Evolutionary conservation across 805 yeast species (phyloP).

Genomic region (Wickerhamiella sergipiensis): DNA sequence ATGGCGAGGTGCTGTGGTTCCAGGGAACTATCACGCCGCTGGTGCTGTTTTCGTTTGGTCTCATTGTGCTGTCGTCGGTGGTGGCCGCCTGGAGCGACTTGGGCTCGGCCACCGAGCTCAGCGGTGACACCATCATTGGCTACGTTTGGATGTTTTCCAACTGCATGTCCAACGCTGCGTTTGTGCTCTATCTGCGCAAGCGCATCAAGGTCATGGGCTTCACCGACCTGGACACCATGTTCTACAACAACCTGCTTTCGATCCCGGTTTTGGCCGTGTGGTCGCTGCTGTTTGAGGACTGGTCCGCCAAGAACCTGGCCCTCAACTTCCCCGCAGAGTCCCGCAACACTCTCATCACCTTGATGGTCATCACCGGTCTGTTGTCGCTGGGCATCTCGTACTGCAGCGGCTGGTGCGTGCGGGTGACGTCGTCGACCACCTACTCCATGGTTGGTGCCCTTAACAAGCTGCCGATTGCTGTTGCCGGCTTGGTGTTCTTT

Average conservation of each 20-base stretch:
- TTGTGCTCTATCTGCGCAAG: slow-evolving; percentile 91
- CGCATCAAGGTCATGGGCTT: slow-evolving; percentile 94
- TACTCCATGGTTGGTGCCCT: slow-evolving; percentile 99
- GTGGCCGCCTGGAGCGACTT: slow-evolving; percentile 88
- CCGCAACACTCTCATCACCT: slow-evolving; percentile 53
- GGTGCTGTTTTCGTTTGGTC: slow-evolving; percentile 76
- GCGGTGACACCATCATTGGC: slow-evolving; percentile 34
- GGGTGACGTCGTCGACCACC: slow-evolving; percentile 96
- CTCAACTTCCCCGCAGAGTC: slow-evolving; percentile 65
- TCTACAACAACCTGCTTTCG: slow-evolving; percentile 87
- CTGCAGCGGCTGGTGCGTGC: slow-evolving; percentile 99
- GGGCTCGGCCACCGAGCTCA: slow-evolving; percentile 25
- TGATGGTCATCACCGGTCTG: slow-evolving; percentile 86
- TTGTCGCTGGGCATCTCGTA: slow-evolving; percentile 95
- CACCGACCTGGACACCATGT: slow-evolving; percentile 90
- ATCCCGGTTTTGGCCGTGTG: slow-evolving; percentile 73
- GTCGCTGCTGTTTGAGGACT: slow-evolving; percentile 77
- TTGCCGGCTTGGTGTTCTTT: slow-evolving; percentile 87
- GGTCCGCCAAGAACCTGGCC: slow-evolving; percentile 70
- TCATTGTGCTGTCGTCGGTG: slow-evolving; percentile 93
- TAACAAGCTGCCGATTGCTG: slow-evolving; percentile 94
- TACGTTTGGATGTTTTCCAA: slow-evolving; percentile 95
- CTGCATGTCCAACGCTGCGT: slow-evolving; percentile 88
- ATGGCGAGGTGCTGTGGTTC: slow-evolving; percentile 96
- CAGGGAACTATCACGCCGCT: slow-evolving; percentile 83